Percentiles rank a stretch among this genome's conserved stretches.
These are phyloP conservation scores for Gnomoniopsis smithogilvyi DNA, from an alignment of 2,329 filamentous ascomycete genomes.

Conservation along the genomic window DNA sequence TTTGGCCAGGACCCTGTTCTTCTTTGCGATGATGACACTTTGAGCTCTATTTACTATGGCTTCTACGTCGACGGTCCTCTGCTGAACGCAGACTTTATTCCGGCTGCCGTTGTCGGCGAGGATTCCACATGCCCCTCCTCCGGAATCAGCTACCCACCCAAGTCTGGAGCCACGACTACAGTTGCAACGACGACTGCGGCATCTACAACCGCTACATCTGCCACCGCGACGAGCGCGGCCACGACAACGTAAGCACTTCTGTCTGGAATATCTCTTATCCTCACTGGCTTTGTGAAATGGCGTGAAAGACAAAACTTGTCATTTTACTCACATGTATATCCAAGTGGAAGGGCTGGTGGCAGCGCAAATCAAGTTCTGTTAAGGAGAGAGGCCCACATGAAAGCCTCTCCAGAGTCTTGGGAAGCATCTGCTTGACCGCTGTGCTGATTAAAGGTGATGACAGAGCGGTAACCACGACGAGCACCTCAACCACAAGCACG, in stretches of 20 bases:
- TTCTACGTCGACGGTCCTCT: constrained; percentile 12
- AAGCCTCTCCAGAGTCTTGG: neutral
- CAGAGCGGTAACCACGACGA: neutral
- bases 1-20: constrained; percentile 14
- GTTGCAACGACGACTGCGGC: constrained; percentile 3
- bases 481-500: neutral
- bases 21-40: constrained; percentile 5
- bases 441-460: neutral
- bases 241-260: neutral
- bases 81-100: constrained; percentile 9
- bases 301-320: no score
- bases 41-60: constrained; percentile 17
- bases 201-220: neutral
- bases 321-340: no score
- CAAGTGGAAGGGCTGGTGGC: no score
- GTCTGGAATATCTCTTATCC: no score
- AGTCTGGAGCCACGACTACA: constrained; percentile 1
- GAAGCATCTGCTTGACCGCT: neutral
- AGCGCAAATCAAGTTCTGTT: neutral
- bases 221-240: neutral
- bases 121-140: constrained; percentile 10
- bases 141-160: constrained; percentile 13
- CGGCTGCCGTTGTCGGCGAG: constrained; percentile 7
- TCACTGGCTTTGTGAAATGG: no score
- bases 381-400: no score